Base-by-base conservation (phyloP, 139 green algal genomes). In the Tetraselmis chui region DNA sequence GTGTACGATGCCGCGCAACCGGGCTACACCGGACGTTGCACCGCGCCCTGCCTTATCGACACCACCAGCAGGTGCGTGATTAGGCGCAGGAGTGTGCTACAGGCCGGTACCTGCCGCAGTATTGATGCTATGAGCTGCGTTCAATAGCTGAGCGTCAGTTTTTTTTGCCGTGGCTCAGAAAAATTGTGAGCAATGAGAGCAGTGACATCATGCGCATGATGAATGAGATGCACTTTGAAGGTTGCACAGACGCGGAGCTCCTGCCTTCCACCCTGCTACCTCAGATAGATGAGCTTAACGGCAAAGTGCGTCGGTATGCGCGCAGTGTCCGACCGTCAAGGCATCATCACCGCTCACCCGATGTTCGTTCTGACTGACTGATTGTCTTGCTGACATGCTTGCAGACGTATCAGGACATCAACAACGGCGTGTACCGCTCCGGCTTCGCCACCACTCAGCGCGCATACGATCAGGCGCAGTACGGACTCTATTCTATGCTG, bases 1-100 rank as follows among this genome's bases (percentile, higher is more conserved):
- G 94, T 97, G 77, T 97, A 97, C 87, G 92, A 97, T 78, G 80
- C 83, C 22, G 84, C 85, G 2, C 86, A 79, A 75, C 92, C 92
- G 0, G 89, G 92, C 18, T 97, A 92, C 85, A 85, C 74, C 0
- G 94, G 94, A 0, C 90, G 94, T 29, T 98, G 94, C 89, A 98
- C 94, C 5, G 94, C 94, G 0, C 94, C 94, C 0, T 86, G 97
- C 80, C 88, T 98, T 76, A 86, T 98, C 5, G 94, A 98, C 87
- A 85, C 79, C 28, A 76, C 78, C 27, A 22, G 76, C 1, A 30
- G 79, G 29, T 78, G 82, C 45, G 45, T 5, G n/a, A n/a, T n/a
- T n/a, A n/a, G n/a, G n/a, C n/a, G n/a, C n/a, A n/a, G n/a, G n/a
- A n/a, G n/a, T n/a, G n/a, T n/a, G n/a, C n/a, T n/a, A n/a, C n/a